phyloP scores from a whole-genome alignment of 148 eudicot genomes.

The Rhododendron williamsianum region DNA sequence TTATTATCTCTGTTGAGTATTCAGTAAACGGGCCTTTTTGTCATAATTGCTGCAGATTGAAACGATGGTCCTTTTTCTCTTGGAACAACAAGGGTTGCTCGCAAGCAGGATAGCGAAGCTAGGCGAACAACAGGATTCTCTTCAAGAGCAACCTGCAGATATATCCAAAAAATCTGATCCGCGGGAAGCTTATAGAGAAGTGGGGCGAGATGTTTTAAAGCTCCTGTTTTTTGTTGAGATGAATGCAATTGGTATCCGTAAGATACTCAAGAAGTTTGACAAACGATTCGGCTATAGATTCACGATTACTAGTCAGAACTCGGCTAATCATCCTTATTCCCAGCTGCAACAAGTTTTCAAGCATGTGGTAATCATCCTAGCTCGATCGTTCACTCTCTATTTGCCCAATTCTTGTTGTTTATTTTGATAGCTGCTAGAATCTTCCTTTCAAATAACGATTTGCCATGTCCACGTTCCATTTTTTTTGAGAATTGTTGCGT shows the following conservation, averaged over 20 bases:
- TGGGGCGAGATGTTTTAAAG: constrained; percentile 68
- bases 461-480: not conserved
- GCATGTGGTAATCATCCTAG: constrained; percentile 66
- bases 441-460: no score
- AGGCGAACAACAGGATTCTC: constrained; percentile 55
- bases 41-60: constrained; percentile 53
- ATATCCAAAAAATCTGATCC: constrained; percentile 50
- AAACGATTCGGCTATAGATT: constrained; percentile 76
- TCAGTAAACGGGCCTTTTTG: not conserved
- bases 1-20: not conserved
- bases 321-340: constrained; percentile 98
- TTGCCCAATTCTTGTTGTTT: not conserved
- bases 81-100: constrained; percentile 86
- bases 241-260: constrained; percentile 83
- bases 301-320: constrained; percentile 86
- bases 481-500: not conserved
- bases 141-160: constrained; percentile 42
- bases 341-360: constrained; percentile 90
- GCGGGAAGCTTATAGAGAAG: constrained; percentile 68
- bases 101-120: constrained; percentile 60
- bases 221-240: constrained; percentile 75
- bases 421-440: not conserved
- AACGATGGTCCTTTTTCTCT: constrained; percentile 68
- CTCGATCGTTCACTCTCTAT: not conserved
- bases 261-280: constrained; percentile 90